Evolutionary conservation across 768 basidiomycete species (phyloP), one percentile per base, ranked within the genome.

Genomic region (Pulveroboletus sp.): DNA sequence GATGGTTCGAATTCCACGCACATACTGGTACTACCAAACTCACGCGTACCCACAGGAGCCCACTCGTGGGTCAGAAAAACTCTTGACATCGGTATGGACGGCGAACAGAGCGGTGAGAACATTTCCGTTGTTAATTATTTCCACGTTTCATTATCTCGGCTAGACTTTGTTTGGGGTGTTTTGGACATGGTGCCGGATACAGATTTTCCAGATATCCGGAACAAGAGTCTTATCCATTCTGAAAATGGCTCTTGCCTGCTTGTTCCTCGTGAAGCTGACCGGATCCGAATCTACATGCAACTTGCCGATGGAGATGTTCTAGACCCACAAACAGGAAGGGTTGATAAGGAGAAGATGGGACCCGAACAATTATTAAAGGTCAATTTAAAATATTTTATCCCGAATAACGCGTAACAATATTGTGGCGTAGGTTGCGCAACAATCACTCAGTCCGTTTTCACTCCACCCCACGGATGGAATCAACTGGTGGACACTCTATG

Each of bases 31-130:
- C 34, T n/a, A n/a, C 27, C 8, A 21, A 34, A n/a, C 50, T 45
- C 31, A 63, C n/a, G 24, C 35, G 11, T 24, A 16, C 40, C 13
- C 37, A 36, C 57, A 87, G 85, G 87, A 6, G 88, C 87, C 0
- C 88, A 90, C 66, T 90, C 87, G 11, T 90, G 88, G 87, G 85
- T 91, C 20, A 78, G 90, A 21, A 88, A 87, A 50, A 47, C 67
- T 0, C 69, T 88, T 9, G 72, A 74, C 9, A 83, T 91, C 43
- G 60, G 68, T 5, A 85, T 91, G 86, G 80, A 89, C 50, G 90
- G 90, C 6, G 87, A 90, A 62, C 83, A 87, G 51, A 75, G 63
- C 12, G 73, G 76, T 66, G 51, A 58, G 46, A 52, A 45, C 24
- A 6, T 16, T 40, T 14, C 1, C 2, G 21, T n/a, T 12, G 19